Evolutionary conservation across 2,329 filamentous ascomycete species (phyloP).

Genomic region (Albifimbria verrucaria): DNA sequence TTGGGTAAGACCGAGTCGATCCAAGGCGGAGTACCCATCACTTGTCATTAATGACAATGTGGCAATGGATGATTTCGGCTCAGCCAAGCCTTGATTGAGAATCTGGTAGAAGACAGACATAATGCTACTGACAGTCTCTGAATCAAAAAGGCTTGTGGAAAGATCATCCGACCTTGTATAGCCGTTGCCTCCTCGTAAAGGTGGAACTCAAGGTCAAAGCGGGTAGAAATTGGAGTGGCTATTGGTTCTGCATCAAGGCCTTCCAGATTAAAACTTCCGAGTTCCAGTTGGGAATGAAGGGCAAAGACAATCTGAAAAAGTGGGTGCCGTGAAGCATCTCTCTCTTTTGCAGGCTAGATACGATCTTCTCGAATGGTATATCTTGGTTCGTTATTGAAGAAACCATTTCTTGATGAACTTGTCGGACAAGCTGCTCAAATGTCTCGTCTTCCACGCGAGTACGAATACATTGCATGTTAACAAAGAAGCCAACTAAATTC

Average conservation of each 20-base stretch:
- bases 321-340: conserved; percentile 14
- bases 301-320: conserved; percentile 15
- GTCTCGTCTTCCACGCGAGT: conserved; percentile 1
- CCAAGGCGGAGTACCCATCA: not conserved
- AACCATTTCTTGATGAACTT: conserved; percentile 1
- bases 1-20: conserved; percentile 3
- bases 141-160: conserved; percentile 14
- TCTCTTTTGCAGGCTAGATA: not conserved
- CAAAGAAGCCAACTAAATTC: conserved; percentile 7
- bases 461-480: conserved; percentile 7
- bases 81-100: conserved; percentile 8
- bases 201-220: conserved; percentile 21
- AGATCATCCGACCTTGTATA: conserved; percentile 9
- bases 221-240: not conserved
- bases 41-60: not conserved
- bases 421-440: conserved; percentile 2
- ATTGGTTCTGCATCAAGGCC: conserved; percentile 4
- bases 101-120: conserved; percentile 13
- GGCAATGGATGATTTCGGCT: conserved; percentile 5
- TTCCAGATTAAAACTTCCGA: conserved; percentile 13
- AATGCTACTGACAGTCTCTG: conserved; percentile 11
- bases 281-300: conserved; percentile 16
- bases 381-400: conserved; percentile 5
- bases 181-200: conserved; percentile 10
- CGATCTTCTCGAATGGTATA: conserved; percentile 3